These are phyloP conservation scores for Rutidosis leptorrhynchoides DNA, from an alignment of 129 eudicot species.

Conservation along the genomic window DNA sequence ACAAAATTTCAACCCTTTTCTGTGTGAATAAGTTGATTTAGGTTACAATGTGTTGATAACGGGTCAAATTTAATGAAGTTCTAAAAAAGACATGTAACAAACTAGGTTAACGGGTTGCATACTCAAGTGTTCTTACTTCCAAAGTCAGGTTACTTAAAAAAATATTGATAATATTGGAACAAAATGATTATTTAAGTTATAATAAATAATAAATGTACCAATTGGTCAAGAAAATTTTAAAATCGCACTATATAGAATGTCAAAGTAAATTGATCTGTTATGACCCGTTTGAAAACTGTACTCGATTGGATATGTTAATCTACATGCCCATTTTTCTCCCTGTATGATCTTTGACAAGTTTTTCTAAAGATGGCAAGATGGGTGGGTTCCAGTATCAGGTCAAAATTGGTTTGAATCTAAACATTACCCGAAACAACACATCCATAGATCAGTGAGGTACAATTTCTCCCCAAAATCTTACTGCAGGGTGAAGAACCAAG, in stretches of 20 bases:
- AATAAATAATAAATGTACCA: not conserved
- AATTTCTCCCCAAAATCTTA: not conserved
- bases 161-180: too few relatives aligned
- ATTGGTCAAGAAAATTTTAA: not conserved
- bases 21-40: not conserved
- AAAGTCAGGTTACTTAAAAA: not conserved
- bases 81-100: not conserved
- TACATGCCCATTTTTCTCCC: not conserved
- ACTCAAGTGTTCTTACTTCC: not conserved
- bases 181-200: not conserved
- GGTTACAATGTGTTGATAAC: not conserved
- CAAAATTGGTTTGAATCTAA: not conserved
- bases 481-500: slow-evolving; percentile 73
- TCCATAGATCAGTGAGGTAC: too few relatives aligned
- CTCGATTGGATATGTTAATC: not conserved
- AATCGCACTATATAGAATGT: not conserved
- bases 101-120: not conserved
- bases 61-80: not conserved
- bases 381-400: not conserved
- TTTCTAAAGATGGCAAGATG: not conserved
- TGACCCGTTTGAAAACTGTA: not conserved
- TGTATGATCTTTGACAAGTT: not conserved
- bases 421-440: not conserved
- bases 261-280: not conserved
- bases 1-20: not conserved